Evolutionary conservation across 768 basidiomycete genomes (phyloP), one percentile per base, ranked within the genome.

Genomic region (Serendipita sp.): DNA sequence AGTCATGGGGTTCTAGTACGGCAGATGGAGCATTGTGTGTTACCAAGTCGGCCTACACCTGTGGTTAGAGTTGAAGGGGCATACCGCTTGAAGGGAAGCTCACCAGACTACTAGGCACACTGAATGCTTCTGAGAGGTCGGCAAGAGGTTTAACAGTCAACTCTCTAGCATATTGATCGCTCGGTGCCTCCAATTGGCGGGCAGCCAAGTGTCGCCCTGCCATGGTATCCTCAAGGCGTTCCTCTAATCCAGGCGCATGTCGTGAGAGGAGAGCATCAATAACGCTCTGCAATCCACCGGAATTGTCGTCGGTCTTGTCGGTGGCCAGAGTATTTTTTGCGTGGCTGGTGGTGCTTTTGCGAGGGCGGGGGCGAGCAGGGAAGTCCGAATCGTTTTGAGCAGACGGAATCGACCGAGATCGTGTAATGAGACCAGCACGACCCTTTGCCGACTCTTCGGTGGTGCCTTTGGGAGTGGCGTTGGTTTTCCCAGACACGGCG

Each of bases 61-160:
- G 17, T 20, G 17, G n/a, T 20, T 11, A 50, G 11, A 28, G 11
- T 50, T 11, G 4, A 11, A 28, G 53, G 11, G 4, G 3, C 17
- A 28, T 22, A 22, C n/a, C 17, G n/a, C 17, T 22, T 20, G 9
- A n/a, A 58, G 20, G 31, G 22, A 22, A 58, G 28, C 31, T 24
- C 11, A 58, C 53, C 4, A n/a, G 31, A 9, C 4, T 31, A 31
- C 31, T 24, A 11, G 31, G 24, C 53, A 28, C 9, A 1, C 60
- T 62, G 61, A 64, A 66, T 16, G 66, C 66, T 60, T 61, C 62
- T 14, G 65, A 65, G 30, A 66, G 64, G 48, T 66, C 64, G n/a
- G 64, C 66, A 11, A 66, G 60, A 4, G 66, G 66, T 42, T 60
- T 62, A 17, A 66, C 64, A 3, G 66, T 65, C 20, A 66, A 53